Percentiles rank a stretch among this genome's conserved stretches.
Conservation (phyloP, 1,284 basidiomycete species). For the Ganoderma multipileum region DNA sequence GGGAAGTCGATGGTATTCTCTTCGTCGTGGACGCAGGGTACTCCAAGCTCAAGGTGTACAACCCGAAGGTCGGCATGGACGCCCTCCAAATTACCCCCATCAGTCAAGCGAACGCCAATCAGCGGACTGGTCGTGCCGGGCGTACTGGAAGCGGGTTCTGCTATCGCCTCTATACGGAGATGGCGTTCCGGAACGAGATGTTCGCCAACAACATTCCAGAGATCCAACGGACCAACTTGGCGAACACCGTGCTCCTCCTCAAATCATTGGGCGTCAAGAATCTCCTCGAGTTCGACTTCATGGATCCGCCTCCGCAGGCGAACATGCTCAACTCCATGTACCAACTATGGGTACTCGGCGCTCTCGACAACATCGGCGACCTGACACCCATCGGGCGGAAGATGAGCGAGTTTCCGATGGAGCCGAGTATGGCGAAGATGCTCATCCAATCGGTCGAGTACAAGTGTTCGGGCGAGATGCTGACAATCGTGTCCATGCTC, state of each 20-base stretch:
- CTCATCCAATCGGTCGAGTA: constrained; percentile 95
- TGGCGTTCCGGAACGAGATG: constrained; percentile 98
- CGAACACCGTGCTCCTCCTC: constrained; percentile 92
- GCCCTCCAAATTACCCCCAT: constrained; percentile 98
- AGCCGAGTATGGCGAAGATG: constrained; percentile 98
- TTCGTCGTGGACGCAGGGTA: constrained; percentile 98
- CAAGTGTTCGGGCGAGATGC: constrained; percentile 93
- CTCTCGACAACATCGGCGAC: constrained; percentile 97
- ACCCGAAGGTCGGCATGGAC: constrained; percentile 99
- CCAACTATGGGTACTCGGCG: constrained; percentile 98
- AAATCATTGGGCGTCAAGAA: constrained; percentile 99
- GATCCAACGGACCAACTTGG: constrained; percentile 95
- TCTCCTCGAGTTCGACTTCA: constrained; percentile 98
- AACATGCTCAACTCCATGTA: constrained; percentile 99
- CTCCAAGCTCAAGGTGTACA: constrained; percentile 98
- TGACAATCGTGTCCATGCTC: constrained; percentile 99
- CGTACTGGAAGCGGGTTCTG: constrained; percentile 96
- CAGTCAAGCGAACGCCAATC: constrained; percentile 96
- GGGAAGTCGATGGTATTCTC: constrained; percentile 92
- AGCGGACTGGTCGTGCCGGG: constrained; percentile 95
- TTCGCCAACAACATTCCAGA: constrained; percentile 95
- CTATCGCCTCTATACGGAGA: constrained; percentile 97
- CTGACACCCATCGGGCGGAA: constrained; percentile 91
- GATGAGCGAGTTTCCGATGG: constrained; percentile 99
- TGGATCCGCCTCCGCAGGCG: constrained; percentile 98